Percentiles rank a stretch among this genome's conserved stretches.
Conservation (phyloP, 1,139 yeast genomes). For the Citeromyces hawaiiensis region DNA sequence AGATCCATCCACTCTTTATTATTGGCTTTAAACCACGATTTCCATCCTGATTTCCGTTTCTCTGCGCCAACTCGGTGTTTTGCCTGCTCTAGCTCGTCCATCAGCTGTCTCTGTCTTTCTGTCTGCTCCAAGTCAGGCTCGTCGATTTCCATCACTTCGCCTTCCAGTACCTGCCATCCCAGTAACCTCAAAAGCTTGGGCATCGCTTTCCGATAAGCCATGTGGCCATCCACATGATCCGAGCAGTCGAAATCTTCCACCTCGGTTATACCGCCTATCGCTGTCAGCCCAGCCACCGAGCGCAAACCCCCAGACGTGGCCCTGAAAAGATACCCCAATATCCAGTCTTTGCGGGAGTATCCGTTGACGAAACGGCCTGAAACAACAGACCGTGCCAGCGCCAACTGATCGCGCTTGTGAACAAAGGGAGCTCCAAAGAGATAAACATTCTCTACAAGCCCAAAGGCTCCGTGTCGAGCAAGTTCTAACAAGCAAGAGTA, state of each 20-base stretch:
- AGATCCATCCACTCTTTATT: constrained; percentile 85
- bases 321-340: constrained; percentile 83
- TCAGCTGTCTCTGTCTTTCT: constrained; percentile 68
- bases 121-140: constrained; percentile 89
- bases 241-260: constrained; percentile 84
- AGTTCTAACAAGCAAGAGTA: constrained; percentile 83
- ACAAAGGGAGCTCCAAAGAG: constrained; percentile 86
- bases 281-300: constrained; percentile 80
- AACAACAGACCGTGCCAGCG: constrained; percentile 74
- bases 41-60: constrained; percentile 21
- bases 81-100: constrained; percentile 79
- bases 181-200: constrained; percentile 59
- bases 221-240: constrained; percentile 82
- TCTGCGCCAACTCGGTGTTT: constrained; percentile 36
- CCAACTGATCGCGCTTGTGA: constrained; percentile 63
- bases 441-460: constrained; percentile 79
- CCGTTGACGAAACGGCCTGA: constrained; percentile 89
- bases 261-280: constrained; percentile 48
- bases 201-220: constrained; percentile 91
- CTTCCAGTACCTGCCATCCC: constrained; percentile 77
- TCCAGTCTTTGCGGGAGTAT: constrained; percentile 90
- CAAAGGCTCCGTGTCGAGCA: constrained; percentile 77
- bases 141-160: constrained; percentile 90
- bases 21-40: constrained; percentile 58
- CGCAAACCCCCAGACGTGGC: constrained; percentile 94